A percentile compares a stretch with the other conserved stretches of the same genome.
These are phyloP conservation scores for Dactylellina haptotyla DNA, from an alignment of 2,329 filamentous ascomycete genomes.

Conservation along the genomic window DNA sequence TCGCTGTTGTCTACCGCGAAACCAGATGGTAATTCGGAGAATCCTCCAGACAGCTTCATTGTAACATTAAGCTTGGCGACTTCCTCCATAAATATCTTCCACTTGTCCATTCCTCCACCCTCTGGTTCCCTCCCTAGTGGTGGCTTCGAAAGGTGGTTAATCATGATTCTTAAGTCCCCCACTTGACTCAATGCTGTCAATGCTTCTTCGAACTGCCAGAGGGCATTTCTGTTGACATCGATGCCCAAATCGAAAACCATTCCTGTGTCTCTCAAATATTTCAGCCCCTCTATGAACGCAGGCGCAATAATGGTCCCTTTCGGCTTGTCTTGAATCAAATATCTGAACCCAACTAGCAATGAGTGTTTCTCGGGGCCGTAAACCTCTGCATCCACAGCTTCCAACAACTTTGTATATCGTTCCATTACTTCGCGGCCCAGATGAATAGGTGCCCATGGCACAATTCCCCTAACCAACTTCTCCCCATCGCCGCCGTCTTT, in stretches of 20 bases:
- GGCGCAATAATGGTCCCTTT: constrained; percentile 72
- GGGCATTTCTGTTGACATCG: constrained; percentile 79
- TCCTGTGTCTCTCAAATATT: constrained; percentile 71
- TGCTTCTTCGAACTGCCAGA: constrained; percentile 76
- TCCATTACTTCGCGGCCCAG: constrained; percentile 71
- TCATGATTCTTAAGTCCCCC: constrained; percentile 73
- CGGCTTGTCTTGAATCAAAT: constrained; percentile 81
- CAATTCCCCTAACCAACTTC: constrained; percentile 71
- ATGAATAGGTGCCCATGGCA: constrained; percentile 87
- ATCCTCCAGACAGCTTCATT: constrained; percentile 90
- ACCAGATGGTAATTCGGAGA: constrained; percentile 76
- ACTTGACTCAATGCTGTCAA: constrained; percentile 73
- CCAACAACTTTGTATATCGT: constrained; percentile 72
- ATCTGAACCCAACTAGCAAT: constrained; percentile 78
- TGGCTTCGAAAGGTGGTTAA: constrained; percentile 69
- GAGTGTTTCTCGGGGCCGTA: constrained; percentile 68
- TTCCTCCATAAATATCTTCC: constrained; percentile 43
- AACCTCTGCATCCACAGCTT: constrained; percentile 69
- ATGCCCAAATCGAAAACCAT: constrained; percentile 85
- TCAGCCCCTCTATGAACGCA: constrained; percentile 73
- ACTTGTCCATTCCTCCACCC: constrained; percentile 54
- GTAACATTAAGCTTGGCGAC: constrained; percentile 62
- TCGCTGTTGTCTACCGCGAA: constrained; percentile 1
- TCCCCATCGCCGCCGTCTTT: constrained; percentile 65
- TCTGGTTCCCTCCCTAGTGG: constrained; percentile 54